These are phyloP conservation scores for Lachancea sp. DNA, from an alignment of 805 yeast species.

Conservation along the genomic window DNA sequence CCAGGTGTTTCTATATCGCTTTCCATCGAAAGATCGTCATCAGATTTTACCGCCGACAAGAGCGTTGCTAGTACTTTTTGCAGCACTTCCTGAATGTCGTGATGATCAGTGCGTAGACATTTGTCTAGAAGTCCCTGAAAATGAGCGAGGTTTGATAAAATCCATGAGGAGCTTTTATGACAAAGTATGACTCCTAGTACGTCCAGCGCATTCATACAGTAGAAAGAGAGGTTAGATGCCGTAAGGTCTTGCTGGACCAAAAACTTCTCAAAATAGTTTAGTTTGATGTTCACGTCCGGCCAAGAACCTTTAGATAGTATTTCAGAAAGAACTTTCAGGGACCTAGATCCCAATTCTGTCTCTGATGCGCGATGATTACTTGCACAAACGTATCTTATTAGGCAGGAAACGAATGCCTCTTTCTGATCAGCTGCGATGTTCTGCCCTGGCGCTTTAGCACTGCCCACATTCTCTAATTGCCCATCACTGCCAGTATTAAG, in stretches of 20 bases:
- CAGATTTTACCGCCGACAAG: constrained; percentile 54
- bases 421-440: constrained; percentile 45
- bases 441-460: constrained; percentile 23
- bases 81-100: constrained; percentile 78
- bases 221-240: constrained; percentile 62
- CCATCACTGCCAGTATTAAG: background rate
- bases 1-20: constrained; percentile 58
- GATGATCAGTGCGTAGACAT: constrained; percentile 74
- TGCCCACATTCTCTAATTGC: constrained; percentile 11
- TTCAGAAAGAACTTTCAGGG: constrained; percentile 68
- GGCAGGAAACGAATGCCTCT: constrained; percentile 84
- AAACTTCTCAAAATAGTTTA: constrained; percentile 83
- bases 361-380: constrained; percentile 81
- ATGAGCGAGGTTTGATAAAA: constrained; percentile 58
- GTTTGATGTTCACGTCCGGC: constrained; percentile 84
- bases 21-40: constrained; percentile 37
- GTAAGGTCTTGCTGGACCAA: constrained; percentile 70
- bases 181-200: constrained; percentile 78
- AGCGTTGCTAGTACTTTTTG: constrained; percentile 70
- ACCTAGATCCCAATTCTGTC: constrained; percentile 72
- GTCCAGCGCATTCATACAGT: constrained; percentile 84
- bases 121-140: constrained; percentile 73
- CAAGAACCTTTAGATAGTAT: constrained; percentile 68
- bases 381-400: constrained; percentile 82
- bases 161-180: constrained; percentile 75